Base-by-base conservation (phyloP, 306 rosid genomes). In the Canavalia gladiata region DNA sequence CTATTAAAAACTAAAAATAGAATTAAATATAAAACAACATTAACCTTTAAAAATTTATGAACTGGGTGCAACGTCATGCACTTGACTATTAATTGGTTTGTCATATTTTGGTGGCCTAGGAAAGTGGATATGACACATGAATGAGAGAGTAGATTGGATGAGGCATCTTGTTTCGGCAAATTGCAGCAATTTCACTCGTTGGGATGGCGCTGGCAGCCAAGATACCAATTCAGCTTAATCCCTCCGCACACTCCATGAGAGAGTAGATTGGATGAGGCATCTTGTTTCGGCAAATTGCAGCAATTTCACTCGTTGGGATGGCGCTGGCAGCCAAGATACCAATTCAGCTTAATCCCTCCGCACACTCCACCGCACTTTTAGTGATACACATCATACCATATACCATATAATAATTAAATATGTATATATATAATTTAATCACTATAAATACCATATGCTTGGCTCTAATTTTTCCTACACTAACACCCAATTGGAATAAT, bases 121-220 rank as follows among this genome's bases (percentile, higher is more conserved):
- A 84, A 84, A 84, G 87, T 63, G 30, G 82, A 69, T 25, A 68
- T 84, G 64, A 84, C 82, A 84, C 86, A 78, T 72, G 82, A 75
- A 68, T 76, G 46, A 35, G 1, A 59, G 41, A 2, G 30, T 9
- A 35, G 54, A 79, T 80, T 80, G 81, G 84, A 0, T 60, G 45
- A 29, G 9, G 31, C 51, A 1, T 34, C 57, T 78, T 46, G 58
- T 10, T 39, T 75, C 6, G 6, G 73, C 84, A 84, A 84, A 41
- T 74, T 72, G 74, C 80, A 34, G 35, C 59, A 33, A 51, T 72
- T 68, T 66, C 25, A 82, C 66, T 68, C 18, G 78, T 30, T 46
- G 50, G 70, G 35, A 5, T 75, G 81, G 81, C 81, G 60, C 7
- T 31, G 18, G 47, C 59, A 45, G 3, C 1, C 3, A 10, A 6